Evolutionary conservation across 176 grass and related monocot species (phyloP).

Genomic region (Pontederia paniculata): DNA sequence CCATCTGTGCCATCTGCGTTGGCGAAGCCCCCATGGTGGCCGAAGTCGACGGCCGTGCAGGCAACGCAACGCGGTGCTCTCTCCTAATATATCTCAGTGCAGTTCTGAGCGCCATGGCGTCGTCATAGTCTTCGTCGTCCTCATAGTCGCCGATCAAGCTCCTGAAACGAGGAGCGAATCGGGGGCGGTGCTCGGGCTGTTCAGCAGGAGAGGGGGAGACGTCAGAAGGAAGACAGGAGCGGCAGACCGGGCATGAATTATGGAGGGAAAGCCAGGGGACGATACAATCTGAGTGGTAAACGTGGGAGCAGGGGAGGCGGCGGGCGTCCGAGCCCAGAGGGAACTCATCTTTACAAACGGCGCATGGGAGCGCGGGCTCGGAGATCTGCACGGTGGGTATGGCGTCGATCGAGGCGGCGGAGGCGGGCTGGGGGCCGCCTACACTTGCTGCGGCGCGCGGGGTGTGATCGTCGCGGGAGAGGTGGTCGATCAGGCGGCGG

Average conservation of each 20-base stretch:
- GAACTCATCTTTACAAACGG: constrained; percentile 86
- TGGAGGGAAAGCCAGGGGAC: constrained; percentile 62
- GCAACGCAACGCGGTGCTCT: constrained; percentile 13
- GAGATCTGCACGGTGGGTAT: constrained; percentile 54
- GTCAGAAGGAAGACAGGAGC: constrained; percentile 34
- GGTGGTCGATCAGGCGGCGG: constrained; percentile 24
- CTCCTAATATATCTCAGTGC: constrained; percentile 28
- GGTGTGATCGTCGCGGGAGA: constrained; percentile 16
- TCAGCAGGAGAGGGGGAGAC: neutral
- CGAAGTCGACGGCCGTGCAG: neutral
- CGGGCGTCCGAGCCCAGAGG: constrained; percentile 25
- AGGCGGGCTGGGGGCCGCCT: constrained; percentile 32
- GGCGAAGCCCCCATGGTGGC: constrained; percentile 24
- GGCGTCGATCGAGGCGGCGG: constrained; percentile 42
- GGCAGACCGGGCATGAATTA: constrained; percentile 92
- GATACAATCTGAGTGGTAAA: constrained; percentile 80
- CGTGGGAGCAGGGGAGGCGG: constrained; percentile 63
- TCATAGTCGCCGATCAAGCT: constrained; percentile 1
- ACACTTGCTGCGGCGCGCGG: neutral
- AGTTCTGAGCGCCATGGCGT: constrained; percentile 7
- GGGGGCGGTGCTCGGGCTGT: constrained; percentile 7
- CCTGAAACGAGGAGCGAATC: constrained; percentile 30
- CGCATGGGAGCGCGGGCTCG: constrained; percentile 32
- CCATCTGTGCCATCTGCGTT: constrained; percentile 53
- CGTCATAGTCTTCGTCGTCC: constrained; percentile 9